A percentile compares a stretch with the other conserved stretches of the same genome.
These are phyloP conservation scores for Penicillium sp. DNA, from an alignment of 2,329 filamentous ascomycete genomes.

Conservation along the genomic window DNA sequence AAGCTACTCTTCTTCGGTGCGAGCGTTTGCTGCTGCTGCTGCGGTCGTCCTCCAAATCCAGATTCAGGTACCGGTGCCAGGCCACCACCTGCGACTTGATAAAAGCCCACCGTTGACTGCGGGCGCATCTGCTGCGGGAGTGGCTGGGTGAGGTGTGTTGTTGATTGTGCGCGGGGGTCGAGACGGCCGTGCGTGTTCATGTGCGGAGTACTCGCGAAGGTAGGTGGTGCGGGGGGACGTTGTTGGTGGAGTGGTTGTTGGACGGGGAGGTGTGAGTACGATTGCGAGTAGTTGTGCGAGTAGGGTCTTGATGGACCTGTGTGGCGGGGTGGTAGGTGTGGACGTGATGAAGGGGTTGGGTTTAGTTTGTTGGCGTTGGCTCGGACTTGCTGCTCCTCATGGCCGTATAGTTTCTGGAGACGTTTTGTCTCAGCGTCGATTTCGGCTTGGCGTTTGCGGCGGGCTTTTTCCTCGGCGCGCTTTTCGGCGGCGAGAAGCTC, in stretches of 20 bases:
- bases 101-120: conserved; percentile 22
- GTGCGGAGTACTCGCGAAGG: conserved; percentile 23
- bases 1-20: conserved; percentile 47
- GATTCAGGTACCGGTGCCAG: conserved; percentile 1
- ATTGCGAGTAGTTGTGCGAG: conserved; percentile 20
- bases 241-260: conserved; percentile 19
- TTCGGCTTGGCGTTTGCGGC: conserved; percentile 51
- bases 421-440: conserved; percentile 78
- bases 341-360: conserved; percentile 12
- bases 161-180: conserved; percentile 26
- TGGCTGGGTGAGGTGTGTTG: conserved; percentile 20
- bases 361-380: conserved; percentile 6
- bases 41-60: conserved; percentile 6
- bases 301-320: conserved; percentile 20
- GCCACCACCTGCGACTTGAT: conserved; percentile 19
- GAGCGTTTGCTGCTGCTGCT: conserved; percentile 4
- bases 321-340: conserved; percentile 22
- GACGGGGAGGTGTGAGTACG: conserved; percentile 24
- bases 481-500: conserved; percentile 52
- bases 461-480: conserved; percentile 50
- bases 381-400: conserved; percentile 41
- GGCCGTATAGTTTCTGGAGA: conserved; percentile 61
- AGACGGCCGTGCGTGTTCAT: conserved; percentile 14
- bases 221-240: conserved; percentile 18
- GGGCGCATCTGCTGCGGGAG: conserved; percentile 19